Conservation (phyloP, 352 stramenopile species). For the Pythium aristosporum region DNA sequence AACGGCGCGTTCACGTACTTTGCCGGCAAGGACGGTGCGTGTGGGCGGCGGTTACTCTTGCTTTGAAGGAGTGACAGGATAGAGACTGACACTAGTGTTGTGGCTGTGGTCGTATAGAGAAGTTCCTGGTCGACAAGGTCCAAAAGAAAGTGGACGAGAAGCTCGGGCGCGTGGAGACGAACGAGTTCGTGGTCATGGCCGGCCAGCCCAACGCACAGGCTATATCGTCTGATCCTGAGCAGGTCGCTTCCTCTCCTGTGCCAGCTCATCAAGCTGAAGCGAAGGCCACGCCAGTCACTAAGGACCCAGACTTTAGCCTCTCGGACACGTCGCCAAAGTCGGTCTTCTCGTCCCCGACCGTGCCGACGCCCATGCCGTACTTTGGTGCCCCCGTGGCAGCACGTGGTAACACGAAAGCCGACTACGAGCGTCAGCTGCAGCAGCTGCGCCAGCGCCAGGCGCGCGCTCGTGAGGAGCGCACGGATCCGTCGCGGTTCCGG, state of each 20-base stretch:
- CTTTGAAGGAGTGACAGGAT: not conserved
- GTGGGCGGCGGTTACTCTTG: not conserved
- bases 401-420: conserved; percentile 14
- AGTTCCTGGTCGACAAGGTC: conserved; percentile 27
- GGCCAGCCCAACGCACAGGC: conserved; percentile 6
- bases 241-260: too few relatives aligned
- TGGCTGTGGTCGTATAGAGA: conserved; percentile 9
- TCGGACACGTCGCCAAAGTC: not conserved
- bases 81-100: not conserved
- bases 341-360: conserved; percentile 17
- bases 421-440: conserved; percentile 27
- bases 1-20: conserved; percentile 38
- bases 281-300: not conserved
- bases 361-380: conserved; percentile 26
- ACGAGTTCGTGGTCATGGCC: conserved; percentile 33
- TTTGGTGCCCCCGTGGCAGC: conserved; percentile 9
- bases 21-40: conserved; percentile 28
- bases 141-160: conserved; percentile 31
- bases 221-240: too few relatives aligned
- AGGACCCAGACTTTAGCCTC: conserved; percentile 8
- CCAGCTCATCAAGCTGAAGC: too few relatives aligned
- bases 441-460: conserved; percentile 22
- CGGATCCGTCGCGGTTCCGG: conserved; percentile 16
- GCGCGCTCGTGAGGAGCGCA: conserved; percentile 12
- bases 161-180: conserved; percentile 27